Percentiles rank a stretch among this genome's conserved stretches.
These are phyloP conservation scores for Rhodosporidiobolus odoratus DNA, from an alignment of 768 basidiomycete species.

Conservation along the genomic window DNA sequence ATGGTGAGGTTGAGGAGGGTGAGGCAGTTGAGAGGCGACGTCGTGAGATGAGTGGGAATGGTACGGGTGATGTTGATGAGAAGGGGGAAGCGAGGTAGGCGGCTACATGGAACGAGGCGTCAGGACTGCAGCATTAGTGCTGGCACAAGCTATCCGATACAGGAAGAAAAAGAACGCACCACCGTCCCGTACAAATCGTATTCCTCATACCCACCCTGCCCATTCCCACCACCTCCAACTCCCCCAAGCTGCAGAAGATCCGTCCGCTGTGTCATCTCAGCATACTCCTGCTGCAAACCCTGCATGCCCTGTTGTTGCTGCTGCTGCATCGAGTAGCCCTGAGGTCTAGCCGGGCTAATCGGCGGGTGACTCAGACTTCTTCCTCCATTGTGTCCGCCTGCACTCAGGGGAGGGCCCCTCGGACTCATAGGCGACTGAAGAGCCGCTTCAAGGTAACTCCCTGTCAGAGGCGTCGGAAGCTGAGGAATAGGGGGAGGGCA, in stretches of 20 bases:
- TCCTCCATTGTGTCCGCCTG: slow-evolving; percentile 26
- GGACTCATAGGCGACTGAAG: slow-evolving; percentile 11
- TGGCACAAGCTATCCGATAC: no score
- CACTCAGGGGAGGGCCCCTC: neutral
- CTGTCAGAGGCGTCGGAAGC: slow-evolving; percentile 24
- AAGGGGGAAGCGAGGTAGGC: neutral
- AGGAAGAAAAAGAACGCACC: neutral
- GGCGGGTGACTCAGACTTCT: slow-evolving; percentile 35
- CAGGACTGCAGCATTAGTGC: neutral
- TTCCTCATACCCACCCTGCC: slow-evolving; percentile 33
- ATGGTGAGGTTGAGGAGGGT: slow-evolving; percentile 3
- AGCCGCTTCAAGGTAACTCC: slow-evolving; percentile 19
- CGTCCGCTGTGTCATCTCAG: slow-evolving; percentile 29
- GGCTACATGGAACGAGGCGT: no score
- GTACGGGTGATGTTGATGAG: neutral
- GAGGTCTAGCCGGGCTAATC: slow-evolving; percentile 6
- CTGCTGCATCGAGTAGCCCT: slow-evolving; percentile 17
- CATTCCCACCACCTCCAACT: no score
- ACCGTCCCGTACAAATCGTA: slow-evolving; percentile 18
- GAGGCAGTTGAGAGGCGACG: neutral
- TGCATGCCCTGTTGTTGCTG: slow-evolving; percentile 24
- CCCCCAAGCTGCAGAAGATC: slow-evolving; percentile 31
- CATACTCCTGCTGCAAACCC: slow-evolving; percentile 23
- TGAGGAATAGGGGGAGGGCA: slow-evolving; percentile 29
- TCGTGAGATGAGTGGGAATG: neutral